phyloP scores from a whole-genome alignment of 73 alveolate species.

The Tetrahymena thermophila region DNA sequence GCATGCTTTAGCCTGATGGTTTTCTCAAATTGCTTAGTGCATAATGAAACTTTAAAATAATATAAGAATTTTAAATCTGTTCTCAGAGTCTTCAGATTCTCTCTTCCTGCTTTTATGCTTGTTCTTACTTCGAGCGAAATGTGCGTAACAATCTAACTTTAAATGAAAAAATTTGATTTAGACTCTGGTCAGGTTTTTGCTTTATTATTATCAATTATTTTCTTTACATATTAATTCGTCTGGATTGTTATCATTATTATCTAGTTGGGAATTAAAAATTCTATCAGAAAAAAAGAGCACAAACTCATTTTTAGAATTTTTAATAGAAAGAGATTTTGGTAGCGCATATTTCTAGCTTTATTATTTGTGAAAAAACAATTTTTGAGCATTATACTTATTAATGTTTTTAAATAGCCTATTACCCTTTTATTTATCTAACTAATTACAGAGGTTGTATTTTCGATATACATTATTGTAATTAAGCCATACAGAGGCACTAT shows the following conservation, averaged over 20 bases:
- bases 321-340: background rate
- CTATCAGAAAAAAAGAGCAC: background rate
- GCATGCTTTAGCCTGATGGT: background rate
- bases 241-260: background rate
- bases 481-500: background rate
- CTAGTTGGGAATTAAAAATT: background rate
- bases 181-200: background rate
- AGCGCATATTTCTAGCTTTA: background rate
- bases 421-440: background rate
- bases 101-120: background rate
- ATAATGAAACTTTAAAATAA: background rate
- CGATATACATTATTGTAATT: background rate
- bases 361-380: background rate
- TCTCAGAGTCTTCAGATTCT: background rate
- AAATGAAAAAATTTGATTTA: background rate
- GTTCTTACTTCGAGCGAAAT: background rate
- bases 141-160: background rate
- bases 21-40: background rate
- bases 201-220: background rate
- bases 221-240: background rate
- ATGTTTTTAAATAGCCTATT: background rate
- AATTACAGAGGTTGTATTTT: background rate
- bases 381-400: background rate
- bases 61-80: background rate
- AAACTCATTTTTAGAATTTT: background rate